phyloP scores from a whole-genome alignment of 2,329 filamentous ascomycete species.

The Cytospora mali region DNA sequence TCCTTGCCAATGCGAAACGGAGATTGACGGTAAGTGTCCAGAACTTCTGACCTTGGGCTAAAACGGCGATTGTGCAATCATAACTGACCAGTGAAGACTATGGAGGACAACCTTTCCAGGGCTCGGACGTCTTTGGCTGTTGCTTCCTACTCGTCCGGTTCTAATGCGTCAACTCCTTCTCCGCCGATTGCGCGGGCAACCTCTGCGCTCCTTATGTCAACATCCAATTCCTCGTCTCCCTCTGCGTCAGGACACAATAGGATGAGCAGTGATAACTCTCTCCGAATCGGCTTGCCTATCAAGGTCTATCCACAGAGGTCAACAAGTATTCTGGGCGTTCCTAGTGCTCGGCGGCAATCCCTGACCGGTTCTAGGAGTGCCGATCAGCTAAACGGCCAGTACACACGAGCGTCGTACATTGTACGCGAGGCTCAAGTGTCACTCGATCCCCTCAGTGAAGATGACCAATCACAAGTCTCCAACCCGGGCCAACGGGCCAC shows the following conservation, averaged over 20 bases:
- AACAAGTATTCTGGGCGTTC: conserved; percentile 64
- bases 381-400: conserved; percentile 42
- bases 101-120: conserved; percentile 87
- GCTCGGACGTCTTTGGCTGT: conserved; percentile 71
- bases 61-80: conserved; percentile 7
- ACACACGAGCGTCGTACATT: conserved; percentile 41
- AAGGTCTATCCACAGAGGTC: conserved; percentile 56
- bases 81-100: conserved; percentile 61
- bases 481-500: conserved; percentile 2
- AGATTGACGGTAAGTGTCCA: conserved; percentile 75
- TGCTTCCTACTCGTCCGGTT: conserved; percentile 60
- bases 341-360: conserved; percentile 57
- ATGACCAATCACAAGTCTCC: conserved; percentile 42
- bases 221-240: conserved; percentile 32
- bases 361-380: conserved; percentile 47
- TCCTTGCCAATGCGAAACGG: conserved; percentile 89
- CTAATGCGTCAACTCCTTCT: conserved; percentile 56
- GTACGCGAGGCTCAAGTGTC: conserved; percentile 41
- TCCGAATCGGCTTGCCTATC: conserved; percentile 48
- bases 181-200: conserved; percentile 49
- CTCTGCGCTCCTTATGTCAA: conserved; percentile 41
- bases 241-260: conserved; percentile 53
- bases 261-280: conserved; percentile 63
- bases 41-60: not conserved
- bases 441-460: conserved; percentile 59